Conservation (phyloP, 805 yeast genomes). For the Schizosaccharomyces japonicus region DNA sequence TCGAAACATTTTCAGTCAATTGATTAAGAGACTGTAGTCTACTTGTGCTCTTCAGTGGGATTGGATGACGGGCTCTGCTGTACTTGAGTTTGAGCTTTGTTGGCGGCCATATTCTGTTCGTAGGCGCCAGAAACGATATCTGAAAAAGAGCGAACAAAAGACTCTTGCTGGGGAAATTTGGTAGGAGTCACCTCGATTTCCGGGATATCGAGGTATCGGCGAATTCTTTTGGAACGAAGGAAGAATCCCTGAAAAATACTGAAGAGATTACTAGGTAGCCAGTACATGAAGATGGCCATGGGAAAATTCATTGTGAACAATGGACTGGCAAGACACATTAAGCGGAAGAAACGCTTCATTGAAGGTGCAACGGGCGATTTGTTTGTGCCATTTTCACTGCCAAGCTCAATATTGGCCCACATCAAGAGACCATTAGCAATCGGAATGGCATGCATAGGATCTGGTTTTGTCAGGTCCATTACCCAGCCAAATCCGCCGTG, state of each 20-base stretch:
- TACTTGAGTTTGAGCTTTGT: no score
- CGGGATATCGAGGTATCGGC: background rate
- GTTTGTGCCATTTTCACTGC: background rate
- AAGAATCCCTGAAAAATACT: background rate
- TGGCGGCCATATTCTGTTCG: background rate
- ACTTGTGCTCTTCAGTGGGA: no score
- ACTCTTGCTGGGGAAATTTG: background rate
- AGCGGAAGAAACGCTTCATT: constrained; percentile 1
- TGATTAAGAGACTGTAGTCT: no score
- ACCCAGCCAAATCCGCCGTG: constrained; percentile 74
- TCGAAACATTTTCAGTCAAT: no score
- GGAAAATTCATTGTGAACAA: constrained; percentile 1
- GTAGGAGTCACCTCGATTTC: constrained; percentile 1
- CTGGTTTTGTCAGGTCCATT: constrained; percentile 52
- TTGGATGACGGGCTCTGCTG: no score
- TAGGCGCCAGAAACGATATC: background rate
- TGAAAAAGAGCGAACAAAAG: background rate
- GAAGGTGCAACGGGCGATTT: background rate
- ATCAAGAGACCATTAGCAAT: constrained; percentile 40
- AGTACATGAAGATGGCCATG: constrained; percentile 3
- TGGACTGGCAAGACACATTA: background rate
- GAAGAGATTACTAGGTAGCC: constrained; percentile 4
- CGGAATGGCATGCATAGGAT: constrained; percentile 79
- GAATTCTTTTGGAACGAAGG: background rate
- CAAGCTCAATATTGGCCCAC: background rate